phyloP scores from a whole-genome alignment of 176 grass and related monocot genomes.

The Luzula sylvatica region DNA sequence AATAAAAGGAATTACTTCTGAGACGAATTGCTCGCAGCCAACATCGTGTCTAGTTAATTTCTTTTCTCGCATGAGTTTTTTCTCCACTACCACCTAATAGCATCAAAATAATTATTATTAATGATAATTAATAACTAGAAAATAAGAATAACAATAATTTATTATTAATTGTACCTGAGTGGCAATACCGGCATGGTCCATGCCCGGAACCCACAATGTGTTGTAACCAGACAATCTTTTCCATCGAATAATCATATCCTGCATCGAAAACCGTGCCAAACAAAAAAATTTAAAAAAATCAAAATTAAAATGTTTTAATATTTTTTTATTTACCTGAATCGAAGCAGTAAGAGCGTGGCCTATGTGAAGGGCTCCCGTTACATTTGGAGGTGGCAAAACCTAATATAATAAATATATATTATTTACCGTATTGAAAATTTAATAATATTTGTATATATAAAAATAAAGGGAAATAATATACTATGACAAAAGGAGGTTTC shows the following conservation, averaged over 20 bases:
- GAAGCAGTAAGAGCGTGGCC: slow-evolving; percentile 71
- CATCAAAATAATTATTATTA: neutral
- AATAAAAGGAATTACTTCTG: slow-evolving; percentile 40
- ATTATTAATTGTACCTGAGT: slow-evolving; percentile 72
- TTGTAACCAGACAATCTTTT: slow-evolving; percentile 88
- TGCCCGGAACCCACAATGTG: slow-evolving; percentile 78
- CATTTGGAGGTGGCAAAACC: slow-evolving; percentile 76
- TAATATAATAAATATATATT: no score
- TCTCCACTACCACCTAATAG: slow-evolving; percentile 81
- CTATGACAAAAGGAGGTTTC: slow-evolving; percentile 64
- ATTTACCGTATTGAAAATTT: no score
- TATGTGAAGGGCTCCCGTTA: slow-evolving; percentile 80
- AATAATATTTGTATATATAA: no score
- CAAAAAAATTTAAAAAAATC: neutral
- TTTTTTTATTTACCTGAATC: slow-evolving; percentile 45
- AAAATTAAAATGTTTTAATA: neutral
- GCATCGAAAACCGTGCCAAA: slow-evolving; percentile 20
- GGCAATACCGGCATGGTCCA: slow-evolving; percentile 96
- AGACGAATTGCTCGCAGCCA: slow-evolving; percentile 55
- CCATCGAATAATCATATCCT: slow-evolving; percentile 89
- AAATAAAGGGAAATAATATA: slow-evolving; percentile 39
- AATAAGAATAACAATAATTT: no score
- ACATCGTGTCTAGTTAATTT: slow-evolving; percentile 78
- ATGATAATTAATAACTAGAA: neutral
- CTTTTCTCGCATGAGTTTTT: slow-evolving; percentile 88